Conservation (phyloP, 1,284 basidiomycete species). For the Baeospora myosura region DNA sequence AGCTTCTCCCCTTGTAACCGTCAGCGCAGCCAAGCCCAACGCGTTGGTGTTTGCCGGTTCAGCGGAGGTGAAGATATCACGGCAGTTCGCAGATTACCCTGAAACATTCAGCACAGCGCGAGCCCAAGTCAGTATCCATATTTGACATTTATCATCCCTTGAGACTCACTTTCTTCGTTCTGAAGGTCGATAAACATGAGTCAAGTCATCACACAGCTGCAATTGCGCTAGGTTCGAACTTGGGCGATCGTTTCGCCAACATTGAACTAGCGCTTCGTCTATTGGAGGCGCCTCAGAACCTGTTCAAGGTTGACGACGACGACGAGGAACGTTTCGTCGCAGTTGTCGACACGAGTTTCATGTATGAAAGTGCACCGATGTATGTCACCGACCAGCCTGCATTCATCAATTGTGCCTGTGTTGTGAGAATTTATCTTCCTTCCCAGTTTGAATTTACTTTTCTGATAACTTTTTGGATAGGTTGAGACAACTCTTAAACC, state of each 20-base stretch:
- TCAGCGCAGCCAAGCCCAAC: constrained; percentile 71
- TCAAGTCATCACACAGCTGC: constrained; percentile 36
- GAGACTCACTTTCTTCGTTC: constrained; percentile 1
- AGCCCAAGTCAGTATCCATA: constrained; percentile 4
- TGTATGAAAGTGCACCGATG: constrained; percentile 96
- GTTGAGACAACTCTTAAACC: constrained; percentile 71
- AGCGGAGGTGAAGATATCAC: constrained; percentile 54
- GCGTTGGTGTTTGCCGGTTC: constrained; percentile 68
- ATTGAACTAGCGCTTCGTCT: constrained; percentile 69
- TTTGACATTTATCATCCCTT: constrained; percentile 1
- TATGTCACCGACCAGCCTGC: constrained; percentile 86
- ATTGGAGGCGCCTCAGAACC: constrained; percentile 38
- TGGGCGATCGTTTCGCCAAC: constrained; percentile 83
- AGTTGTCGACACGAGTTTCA: constrained; percentile 77
- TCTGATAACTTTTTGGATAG: constrained; percentile 29
- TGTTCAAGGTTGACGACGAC: constrained; percentile 18
- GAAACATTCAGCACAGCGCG: constrained; percentile 13
- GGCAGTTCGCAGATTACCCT: constrained; percentile 31
- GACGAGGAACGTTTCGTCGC: constrained; percentile 22
- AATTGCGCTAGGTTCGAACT: constrained; percentile 85
- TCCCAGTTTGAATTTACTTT: constrained; percentile 2
- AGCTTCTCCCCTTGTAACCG: constrained; percentile 32
- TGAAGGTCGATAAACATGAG: neutral
- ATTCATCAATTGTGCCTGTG: constrained; percentile 88
- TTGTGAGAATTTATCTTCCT: constrained; percentile 55